Evolutionary conservation across 2,329 filamentous ascomycete genomes (phyloP), one percentile per base, ranked within the genome.

Genomic region (Cyphellophora europaea): DNA sequence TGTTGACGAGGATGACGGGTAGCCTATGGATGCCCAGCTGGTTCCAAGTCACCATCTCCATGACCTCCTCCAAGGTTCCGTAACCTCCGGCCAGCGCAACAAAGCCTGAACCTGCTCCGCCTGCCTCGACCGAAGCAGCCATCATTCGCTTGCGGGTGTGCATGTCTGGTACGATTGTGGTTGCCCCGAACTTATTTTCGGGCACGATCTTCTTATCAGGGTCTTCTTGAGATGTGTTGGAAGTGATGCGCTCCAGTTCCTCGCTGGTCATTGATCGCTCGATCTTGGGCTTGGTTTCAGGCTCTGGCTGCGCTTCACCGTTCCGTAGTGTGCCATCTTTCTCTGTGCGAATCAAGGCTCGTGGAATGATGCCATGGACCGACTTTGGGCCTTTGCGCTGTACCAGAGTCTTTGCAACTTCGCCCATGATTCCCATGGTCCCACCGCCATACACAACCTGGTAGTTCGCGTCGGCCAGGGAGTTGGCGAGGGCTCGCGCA

Each of bases 41-140:
- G 59, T 95, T 96, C 88, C 91, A 98, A 3, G 63, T 67, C 18
- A 94, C 87, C 55, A 98, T 71, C 69, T 98, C 91, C 69, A 95
- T 88, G 40, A 96, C 69, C 67, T 98, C 91, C 65, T 98, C 91
- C 56, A 96, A 72, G 2, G 91, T 98, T 13, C 91, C 91, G 59
- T 89, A 98, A 1, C 91, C 91, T 28, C 89, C 89, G 36, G 74
- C 77, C 40, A 98, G 65, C 17, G 87, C 87, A 27, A 98, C 77
- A 62, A 98, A 98, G 10, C 89, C 89, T 38, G 77, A 81, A 1
- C 89, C 89, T 0, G 79, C 77, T 0, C 82, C 88, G 16, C 86
- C 86, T 13, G 75, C 72, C 15, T 93, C 72, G 11, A 96, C 87
- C 57, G 89, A 82, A 50, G 77, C 69, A 5, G 88, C 89, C 91